Percentiles rank a stretch among this genome's conserved stretches.
Conservation (phyloP, 1,284 basidiomycete species). For the Malassezia sympodialis region DNA sequence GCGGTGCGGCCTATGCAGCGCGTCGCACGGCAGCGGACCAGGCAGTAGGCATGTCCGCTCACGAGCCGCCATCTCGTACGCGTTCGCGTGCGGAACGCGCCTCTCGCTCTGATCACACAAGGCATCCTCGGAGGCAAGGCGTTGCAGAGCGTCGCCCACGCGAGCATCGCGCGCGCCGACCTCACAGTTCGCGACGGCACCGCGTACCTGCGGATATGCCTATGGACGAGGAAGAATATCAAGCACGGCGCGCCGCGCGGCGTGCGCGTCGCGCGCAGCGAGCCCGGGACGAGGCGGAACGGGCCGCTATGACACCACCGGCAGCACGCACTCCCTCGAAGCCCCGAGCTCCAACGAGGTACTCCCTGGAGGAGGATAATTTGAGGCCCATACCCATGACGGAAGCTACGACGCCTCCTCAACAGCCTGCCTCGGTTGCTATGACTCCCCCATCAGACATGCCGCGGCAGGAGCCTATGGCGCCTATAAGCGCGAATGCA, state of each 20-base stretch:
- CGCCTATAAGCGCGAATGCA: background rate
- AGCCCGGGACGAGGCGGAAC: background rate
- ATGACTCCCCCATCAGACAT: background rate
- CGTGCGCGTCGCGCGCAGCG: background rate
- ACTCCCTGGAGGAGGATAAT: background rate
- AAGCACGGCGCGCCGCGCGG: background rate
- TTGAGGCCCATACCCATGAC: background rate
- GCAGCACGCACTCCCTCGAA: background rate
- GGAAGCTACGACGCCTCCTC: background rate
- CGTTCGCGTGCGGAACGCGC: background rate
- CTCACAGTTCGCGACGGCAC: background rate
- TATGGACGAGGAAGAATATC: background rate
- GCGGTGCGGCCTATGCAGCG: background rate
- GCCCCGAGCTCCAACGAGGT: background rate
- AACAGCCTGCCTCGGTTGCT: background rate
- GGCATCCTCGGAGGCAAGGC: background rate
- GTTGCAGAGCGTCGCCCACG: background rate
- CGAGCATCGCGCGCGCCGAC: background rate
- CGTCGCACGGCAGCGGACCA: background rate
- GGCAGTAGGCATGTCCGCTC: background rate
- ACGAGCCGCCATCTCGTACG: background rate
- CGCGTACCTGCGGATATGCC: background rate
- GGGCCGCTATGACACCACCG: background rate
- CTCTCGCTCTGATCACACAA: background rate
- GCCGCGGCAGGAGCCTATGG: background rate